These are phyloP conservation scores for Nicotiana otophora DNA, from an alignment of 257 asterid genomes.

Conservation along the genomic window DNA sequence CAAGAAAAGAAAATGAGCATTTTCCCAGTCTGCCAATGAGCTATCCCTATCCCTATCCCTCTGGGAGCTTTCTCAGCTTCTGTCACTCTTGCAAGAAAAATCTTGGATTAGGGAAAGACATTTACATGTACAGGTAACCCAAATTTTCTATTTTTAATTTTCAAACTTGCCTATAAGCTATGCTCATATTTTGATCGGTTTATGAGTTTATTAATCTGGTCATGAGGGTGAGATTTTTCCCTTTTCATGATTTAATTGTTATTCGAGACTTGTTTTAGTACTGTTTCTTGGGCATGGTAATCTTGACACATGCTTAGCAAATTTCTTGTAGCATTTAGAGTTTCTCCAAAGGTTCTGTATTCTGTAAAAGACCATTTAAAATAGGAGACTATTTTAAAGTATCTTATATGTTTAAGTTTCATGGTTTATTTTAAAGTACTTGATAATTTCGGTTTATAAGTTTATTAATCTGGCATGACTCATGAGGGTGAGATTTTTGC, in stretches of 20 bases:
- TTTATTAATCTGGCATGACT: neutral
- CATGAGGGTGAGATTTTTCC: neutral
- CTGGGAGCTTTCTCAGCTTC: constrained; percentile 65
- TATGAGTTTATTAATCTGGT: neutral
- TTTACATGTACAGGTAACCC: constrained; percentile 75
- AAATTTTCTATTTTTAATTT: neutral
- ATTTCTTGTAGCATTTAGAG: neutral
- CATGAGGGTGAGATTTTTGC: neutral
- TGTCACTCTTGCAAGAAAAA: constrained; percentile 68
- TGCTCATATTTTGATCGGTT: neutral
- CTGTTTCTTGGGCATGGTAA: neutral
- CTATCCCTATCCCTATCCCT: constrained; percentile 61
- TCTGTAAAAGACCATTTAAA: neutral
- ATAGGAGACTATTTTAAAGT: neutral
- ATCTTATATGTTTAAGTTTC: neutral
- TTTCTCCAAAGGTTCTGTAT: neutral
- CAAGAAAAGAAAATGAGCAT: constrained; percentile 22
- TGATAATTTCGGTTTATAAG: neutral
- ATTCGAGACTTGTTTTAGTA: neutral
- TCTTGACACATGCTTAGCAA: neutral
- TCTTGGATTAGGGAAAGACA: constrained; percentile 69
- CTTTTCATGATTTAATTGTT: neutral
- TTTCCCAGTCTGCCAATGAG: constrained; percentile 28
- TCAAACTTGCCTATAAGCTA: neutral
- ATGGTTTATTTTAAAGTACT: neutral